Conservation (phyloP, 2,329 filamentous ascomycete species). For the Colletotrichum spaethianum region DNA sequence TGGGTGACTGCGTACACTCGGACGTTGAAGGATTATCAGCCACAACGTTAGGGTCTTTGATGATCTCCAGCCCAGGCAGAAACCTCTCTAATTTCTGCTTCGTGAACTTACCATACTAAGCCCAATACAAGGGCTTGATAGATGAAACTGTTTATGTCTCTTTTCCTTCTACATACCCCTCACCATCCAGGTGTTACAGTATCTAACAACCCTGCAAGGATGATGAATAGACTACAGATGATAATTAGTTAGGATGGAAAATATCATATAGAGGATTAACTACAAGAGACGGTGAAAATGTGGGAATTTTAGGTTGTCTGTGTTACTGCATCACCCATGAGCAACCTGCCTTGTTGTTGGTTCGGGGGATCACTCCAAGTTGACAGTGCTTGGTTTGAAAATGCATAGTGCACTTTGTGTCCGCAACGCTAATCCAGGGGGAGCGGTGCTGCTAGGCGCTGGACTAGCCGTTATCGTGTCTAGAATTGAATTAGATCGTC, state of each 20-base stretch:
- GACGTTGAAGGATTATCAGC: neutral
- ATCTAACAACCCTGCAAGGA: neutral
- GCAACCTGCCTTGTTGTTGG: neutral
- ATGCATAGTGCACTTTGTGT: neutral
- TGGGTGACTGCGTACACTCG: conserved; percentile 1
- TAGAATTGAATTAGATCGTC: neutral
- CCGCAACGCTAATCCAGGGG: neutral
- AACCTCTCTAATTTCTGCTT: neutral
- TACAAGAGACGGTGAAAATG: neutral
- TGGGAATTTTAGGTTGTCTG: neutral
- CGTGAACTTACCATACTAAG: too few relatives aligned
- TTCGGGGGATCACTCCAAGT: neutral
- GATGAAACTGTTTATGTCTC: accelerated
- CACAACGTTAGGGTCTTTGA: neutral
- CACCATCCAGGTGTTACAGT: neutral
- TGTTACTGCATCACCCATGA: too few relatives aligned
- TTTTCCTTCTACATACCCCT: too few relatives aligned
- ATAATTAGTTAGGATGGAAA: neutral
- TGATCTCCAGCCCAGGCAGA: neutral
- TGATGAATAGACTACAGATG: neutral
- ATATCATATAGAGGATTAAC: too few relatives aligned
- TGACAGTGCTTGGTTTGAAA: neutral
- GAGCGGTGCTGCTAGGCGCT: neutral
- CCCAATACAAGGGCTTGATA: neutral
- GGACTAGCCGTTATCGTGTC: conserved; percentile 1